Evolutionary conservation across 2,329 filamentous ascomycete genomes (phyloP), one percentile per base, ranked within the genome.

Genomic region (Dothistroma septosporum): DNA sequence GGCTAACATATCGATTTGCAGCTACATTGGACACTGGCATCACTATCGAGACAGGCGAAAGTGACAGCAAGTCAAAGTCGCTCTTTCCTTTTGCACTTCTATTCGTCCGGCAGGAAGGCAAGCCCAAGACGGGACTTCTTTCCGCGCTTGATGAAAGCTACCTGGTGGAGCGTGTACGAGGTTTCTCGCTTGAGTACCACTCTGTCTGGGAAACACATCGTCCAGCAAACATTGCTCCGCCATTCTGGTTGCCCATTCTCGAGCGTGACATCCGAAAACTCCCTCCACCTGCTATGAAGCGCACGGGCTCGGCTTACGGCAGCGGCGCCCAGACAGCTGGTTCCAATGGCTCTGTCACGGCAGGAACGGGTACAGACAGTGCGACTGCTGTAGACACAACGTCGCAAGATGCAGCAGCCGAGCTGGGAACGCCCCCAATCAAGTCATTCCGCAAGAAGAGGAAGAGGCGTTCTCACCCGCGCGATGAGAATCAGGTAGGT

Each of bases 181-280:
- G 80, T 4, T 84, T 84, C 64, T 83, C 81, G 1, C 67, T 84
- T 10, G 80, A 83, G 67, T 77, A 78, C 35, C 81, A 83, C 67
- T 79, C 80, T 32, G 76, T 83, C 6, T 82, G 79, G 75, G 73
- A 75, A 41, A 78, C 77, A 53, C 78, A 76, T 66, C 76, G 76
- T 60, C 77, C 79, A 2, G 67, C 62, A 28, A 73, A 76, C 44
- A 78, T 82, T 69, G 73, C 77, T 4, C 69, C 74, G 21, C 81
- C 82, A 7, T 76, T 77, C 49, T 84, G 82, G 81, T 70, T 78
- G 19, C 71, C 79, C 4, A 69, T 79, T 5, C 72, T 84, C 10
- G 71, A 76, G 2, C 75, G 75, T 53, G 82, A 84, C 61, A 83
- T 84, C 54, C 77, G 81, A 24, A 83, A 83, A 64, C 68, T 83